phyloP scores from a whole-genome alignment of 192 early-diverging fungal genomes.

The Backusella mclennaniae region DNA sequence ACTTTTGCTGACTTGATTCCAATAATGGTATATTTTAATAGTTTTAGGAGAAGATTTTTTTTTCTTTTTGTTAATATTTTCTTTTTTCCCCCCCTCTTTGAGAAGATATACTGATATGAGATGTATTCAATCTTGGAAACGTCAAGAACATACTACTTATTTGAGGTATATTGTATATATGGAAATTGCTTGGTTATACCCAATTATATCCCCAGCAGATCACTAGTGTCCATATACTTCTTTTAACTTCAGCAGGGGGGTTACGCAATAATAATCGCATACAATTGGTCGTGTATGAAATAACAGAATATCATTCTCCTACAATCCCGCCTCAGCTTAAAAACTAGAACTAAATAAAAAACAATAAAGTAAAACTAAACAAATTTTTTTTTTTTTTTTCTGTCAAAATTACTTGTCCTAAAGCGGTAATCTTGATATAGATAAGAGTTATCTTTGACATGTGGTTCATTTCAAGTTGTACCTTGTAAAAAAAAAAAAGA shows the following conservation, averaged over 20 bases:
- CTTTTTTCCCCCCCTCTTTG: background rate
- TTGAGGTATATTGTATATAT: background rate
- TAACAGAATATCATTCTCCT: background rate
- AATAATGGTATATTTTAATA: constrained; percentile 1
- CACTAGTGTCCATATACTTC: background rate
- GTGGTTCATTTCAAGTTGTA: background rate
- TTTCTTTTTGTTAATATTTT: background rate
- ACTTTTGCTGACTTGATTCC: background rate
- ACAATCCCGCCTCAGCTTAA: background rate
- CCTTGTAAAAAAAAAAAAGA: background rate
- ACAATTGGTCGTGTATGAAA: background rate
- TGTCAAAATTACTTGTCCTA: background rate
- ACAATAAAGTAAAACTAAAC: background rate
- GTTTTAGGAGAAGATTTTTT: background rate
- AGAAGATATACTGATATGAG: background rate
- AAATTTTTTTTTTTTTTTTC: too few species aligned
- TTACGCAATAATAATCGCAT: background rate
- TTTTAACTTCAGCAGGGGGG: background rate
- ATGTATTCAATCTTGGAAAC: background rate
- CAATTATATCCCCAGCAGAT: background rate
- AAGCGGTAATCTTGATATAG: background rate
- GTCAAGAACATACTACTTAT: background rate
- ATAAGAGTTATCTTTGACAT: background rate
- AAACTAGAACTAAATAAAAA: background rate
- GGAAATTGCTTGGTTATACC: background rate